Evolutionary conservation across 2,329 filamentous ascomycete species (phyloP).

Genomic region (Westerdykella ornata): DNA sequence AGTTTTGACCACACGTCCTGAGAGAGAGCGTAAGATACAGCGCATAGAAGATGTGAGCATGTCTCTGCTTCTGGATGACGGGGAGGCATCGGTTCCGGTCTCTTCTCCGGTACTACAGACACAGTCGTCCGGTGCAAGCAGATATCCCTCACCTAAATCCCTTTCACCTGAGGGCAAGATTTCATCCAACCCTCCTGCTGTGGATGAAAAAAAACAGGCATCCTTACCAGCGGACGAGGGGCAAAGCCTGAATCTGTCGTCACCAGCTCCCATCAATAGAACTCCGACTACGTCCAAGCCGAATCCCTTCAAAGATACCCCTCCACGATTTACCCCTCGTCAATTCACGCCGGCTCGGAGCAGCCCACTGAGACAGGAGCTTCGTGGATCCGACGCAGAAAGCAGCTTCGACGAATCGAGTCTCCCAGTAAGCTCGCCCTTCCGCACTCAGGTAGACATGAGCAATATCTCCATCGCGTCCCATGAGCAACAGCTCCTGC

Average conservation of each 20-base stretch:
- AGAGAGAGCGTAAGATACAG: slow-evolving; percentile 15
- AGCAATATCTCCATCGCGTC: slow-evolving; percentile 23
- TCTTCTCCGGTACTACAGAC: slow-evolving; percentile 15
- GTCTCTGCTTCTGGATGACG: slow-evolving; percentile 25
- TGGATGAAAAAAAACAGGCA: not conserved
- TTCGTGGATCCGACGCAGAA: slow-evolving; percentile 22
- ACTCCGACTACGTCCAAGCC: slow-evolving; percentile 10
- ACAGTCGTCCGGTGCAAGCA: not conserved
- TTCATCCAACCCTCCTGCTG: not conserved
- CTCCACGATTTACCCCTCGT: slow-evolving; percentile 23
- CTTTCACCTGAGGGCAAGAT: no score
- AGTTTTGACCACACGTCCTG: slow-evolving; percentile 20
- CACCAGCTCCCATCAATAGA: slow-evolving; percentile 5
- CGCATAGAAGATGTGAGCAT: slow-evolving; percentile 27
- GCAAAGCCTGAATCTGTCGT: not conserved
- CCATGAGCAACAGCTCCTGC: slow-evolving; percentile 26
- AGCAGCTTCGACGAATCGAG: slow-evolving; percentile 24
- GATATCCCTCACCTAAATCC: no score
- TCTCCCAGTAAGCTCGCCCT: slow-evolving; percentile 32
- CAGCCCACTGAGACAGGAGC: slow-evolving; percentile 30
- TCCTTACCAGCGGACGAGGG: not conserved
- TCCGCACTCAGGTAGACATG: slow-evolving; percentile 23
- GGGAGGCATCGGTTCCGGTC: slow-evolving; percentile 28
- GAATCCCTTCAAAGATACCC: slow-evolving; percentile 29
- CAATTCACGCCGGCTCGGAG: slow-evolving; percentile 28